Conservation (phyloP, 208 protist species). For the Leptomonas seymouri region DNA sequence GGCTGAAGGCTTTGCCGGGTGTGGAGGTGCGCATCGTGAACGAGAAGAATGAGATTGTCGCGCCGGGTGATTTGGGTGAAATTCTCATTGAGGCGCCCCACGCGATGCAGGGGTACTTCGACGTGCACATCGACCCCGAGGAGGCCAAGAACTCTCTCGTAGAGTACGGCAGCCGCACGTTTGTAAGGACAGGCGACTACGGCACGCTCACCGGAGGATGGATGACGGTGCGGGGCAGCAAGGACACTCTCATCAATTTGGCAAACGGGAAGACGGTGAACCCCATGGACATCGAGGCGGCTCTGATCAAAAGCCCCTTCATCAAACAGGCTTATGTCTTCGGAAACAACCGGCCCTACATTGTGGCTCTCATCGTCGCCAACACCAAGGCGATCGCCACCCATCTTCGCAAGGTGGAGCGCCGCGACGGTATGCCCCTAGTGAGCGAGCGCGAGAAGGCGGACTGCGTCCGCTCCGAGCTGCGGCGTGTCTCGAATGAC, state of each 20-base stretch:
- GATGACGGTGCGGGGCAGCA: conserved; percentile 86
- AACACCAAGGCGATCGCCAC: conserved; percentile 85
- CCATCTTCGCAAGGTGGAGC: conserved; percentile 87
- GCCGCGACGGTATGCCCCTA: conserved; percentile 88
- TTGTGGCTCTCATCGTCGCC: conserved; percentile 82
- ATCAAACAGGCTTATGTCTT: conserved; percentile 88
- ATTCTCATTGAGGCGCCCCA: conserved; percentile 87
- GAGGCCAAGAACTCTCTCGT: conserved; percentile 88
- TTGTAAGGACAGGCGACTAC: conserved; percentile 91
- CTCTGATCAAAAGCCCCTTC: conserved; percentile 83
- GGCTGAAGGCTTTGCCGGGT: conserved; percentile 87
- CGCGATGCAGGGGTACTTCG: conserved; percentile 93
- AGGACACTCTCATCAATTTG: conserved; percentile 86
- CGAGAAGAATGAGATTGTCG: conserved; percentile 91
- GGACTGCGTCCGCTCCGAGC: conserved; percentile 85
- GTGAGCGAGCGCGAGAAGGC: conserved; percentile 91
- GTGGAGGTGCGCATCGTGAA: conserved; percentile 91
- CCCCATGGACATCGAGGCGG: conserved; percentile 77
- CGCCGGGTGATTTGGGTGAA: conserved; percentile 86
- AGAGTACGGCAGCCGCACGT: conserved; percentile 87
- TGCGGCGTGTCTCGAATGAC: conserved; percentile 77
- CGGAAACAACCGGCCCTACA: conserved; percentile 74
- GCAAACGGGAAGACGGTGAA: conserved; percentile 80
- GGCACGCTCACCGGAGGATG: conserved; percentile 85
- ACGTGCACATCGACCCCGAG: conserved; percentile 88